Evolutionary conservation across 257 asterid species (phyloP), one percentile per base, ranked within the genome.

Genomic region (Anisodus acutangulus): DNA sequence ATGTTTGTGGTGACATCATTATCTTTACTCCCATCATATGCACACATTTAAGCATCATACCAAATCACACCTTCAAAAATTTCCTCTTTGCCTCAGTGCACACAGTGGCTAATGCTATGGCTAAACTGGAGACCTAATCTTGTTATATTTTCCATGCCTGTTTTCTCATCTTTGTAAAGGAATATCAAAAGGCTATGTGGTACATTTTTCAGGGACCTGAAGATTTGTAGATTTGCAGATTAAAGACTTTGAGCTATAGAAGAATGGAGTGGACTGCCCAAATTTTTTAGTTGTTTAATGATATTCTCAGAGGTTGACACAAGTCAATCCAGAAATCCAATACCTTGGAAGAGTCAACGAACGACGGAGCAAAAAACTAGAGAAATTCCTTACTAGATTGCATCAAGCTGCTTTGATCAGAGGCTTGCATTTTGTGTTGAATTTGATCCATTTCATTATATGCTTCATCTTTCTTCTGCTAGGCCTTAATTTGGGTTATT

Each of bases 371-470:
- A 78, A 8, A 78, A 69, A 51, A 26, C 31, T 53, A 31, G 81
- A 78, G 15, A 55, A 55, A 62, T 76, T 76, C 47, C 41, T 72
- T 76, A 31, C 47, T 78, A 78, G 3, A 53, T 78, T 53, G 82
- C 82, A 78, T 78, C 82, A 78, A 78, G 82, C 47, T 53, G 82
- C 26, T 53, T 78, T 78, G 82, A 78, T 78, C 49, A 78, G 45
- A 41, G 22, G 49, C 49, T 78, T 78, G 43, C 53, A 26, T 78
- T 53, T 78, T 78, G 64, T 78, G 64, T 26, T 78, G 81, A 78
- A 78, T 53, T 41, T 53, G 47, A 78, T 78, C 26, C 47, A 51
- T 6, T 78, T 78, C 64, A 12, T 53, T 51, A 26, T 51, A 26
- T 76, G 81, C 81, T 76, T 31, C 41, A 78, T 78, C 37, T 70